These are phyloP conservation scores for Viridothelium virens DNA, from an alignment of 495 filamentous ascomycete species.

Conservation along the genomic window DNA sequence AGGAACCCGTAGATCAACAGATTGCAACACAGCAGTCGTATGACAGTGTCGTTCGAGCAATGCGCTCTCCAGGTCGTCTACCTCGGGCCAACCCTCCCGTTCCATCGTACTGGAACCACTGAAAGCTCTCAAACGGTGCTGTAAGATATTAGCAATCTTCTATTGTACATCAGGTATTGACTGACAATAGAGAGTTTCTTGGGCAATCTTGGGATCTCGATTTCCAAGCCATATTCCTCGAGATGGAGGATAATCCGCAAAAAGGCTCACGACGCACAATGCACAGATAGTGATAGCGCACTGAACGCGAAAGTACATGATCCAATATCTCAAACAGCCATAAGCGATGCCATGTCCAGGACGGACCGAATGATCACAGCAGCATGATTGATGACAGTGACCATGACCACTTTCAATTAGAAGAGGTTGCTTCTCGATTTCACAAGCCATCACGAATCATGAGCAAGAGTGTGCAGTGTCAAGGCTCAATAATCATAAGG, in stretches of 20 bases:
- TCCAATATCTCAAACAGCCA: background rate
- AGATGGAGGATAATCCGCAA: background rate
- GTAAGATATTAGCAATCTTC: background rate
- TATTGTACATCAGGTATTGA: background rate
- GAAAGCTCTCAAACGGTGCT: background rate
- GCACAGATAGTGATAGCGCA: background rate
- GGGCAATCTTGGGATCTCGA: background rate
- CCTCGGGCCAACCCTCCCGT: too few species aligned
- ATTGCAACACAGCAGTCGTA: too few species aligned
- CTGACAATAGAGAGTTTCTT: background rate
- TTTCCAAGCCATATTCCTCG: background rate
- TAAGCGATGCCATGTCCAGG: background rate
- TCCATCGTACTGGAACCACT: too few species aligned
- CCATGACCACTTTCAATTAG: background rate
- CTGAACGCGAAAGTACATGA: background rate
- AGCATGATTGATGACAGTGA: background rate
- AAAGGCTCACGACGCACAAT: background rate
- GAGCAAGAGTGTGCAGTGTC: too few species aligned
- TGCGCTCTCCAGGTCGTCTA: too few species aligned
- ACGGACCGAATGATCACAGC: background rate
- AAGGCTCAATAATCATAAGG: too few species aligned
- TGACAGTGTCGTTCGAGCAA: too few species aligned
- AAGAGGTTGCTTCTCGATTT: too few species aligned
- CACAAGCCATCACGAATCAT: too few species aligned
- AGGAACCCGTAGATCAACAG: too few species aligned